Conservation (phyloP, 2,329 filamentous ascomycete genomes). For the Pseudodiploospora longispora region DNA sequence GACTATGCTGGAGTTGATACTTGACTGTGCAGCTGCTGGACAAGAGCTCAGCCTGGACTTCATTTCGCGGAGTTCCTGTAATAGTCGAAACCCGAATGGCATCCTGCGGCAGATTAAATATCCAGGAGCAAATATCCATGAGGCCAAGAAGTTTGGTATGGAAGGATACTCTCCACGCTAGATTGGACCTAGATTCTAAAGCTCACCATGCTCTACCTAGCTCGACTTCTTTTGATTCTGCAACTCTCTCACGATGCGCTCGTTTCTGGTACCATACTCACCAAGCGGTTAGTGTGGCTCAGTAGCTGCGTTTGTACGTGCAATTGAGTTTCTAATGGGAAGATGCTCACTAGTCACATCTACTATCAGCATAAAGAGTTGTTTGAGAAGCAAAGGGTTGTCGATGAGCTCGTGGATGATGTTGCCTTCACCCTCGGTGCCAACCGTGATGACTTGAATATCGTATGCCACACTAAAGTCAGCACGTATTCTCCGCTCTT, state of each 20-base stretch:
- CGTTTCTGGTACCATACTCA: slow-evolving; percentile 44
- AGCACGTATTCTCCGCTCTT: background rate
- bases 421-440: slow-evolving; percentile 62
- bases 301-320: no score
- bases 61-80: slow-evolving; percentile 12
- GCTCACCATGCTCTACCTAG: slow-evolving; percentile 24
- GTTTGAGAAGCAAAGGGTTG: slow-evolving; percentile 59
- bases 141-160: slow-evolving; percentile 46
- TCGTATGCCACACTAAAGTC: slow-evolving; percentile 40
- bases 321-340: background rate
- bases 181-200: background rate
- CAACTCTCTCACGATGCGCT: slow-evolving; percentile 53
- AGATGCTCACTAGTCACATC: slow-evolving; percentile 50
- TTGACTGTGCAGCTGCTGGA: slow-evolving; percentile 18
- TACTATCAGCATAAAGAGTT: slow-evolving; percentile 70
- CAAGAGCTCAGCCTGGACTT: slow-evolving; percentile 21
- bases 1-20: slow-evolving; percentile 20
- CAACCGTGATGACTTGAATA: slow-evolving; percentile 57
- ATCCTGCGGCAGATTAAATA: slow-evolving; percentile 27
- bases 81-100: slow-evolving; percentile 5
- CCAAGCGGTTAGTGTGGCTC: slow-evolving; percentile 46
- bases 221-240: slow-evolving; percentile 49
- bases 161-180: background rate
- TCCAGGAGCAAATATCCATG: slow-evolving; percentile 38
- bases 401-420: slow-evolving; percentile 67